Percentiles rank a stretch among this genome's conserved stretches.
phyloP scores from a whole-genome alignment of 306 rosid genomes.

The Styphnolobium japonicum region DNA sequence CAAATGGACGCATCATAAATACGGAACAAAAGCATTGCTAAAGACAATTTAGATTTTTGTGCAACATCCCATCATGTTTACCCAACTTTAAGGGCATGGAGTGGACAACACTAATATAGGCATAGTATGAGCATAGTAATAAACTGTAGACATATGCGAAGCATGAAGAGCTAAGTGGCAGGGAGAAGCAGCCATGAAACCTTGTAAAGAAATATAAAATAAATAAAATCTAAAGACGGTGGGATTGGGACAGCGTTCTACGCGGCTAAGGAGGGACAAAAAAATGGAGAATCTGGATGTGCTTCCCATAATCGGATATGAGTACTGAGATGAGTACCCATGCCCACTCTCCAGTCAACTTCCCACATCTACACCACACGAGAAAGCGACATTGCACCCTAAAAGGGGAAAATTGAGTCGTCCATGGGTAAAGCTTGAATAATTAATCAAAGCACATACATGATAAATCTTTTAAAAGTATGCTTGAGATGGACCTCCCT shows the following conservation, averaged over 20 bases:
- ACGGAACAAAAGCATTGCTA: background rate
- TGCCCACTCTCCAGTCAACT: background rate
- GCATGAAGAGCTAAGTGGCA: background rate
- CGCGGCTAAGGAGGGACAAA: background rate
- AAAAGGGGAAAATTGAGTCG: background rate
- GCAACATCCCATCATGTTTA: background rate
- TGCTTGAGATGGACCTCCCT: too few species aligned
- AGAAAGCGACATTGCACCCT: background rate
- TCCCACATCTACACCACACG: background rate
- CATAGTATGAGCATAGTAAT: background rate
- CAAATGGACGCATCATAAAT: background rate
- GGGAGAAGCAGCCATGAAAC: background rate
- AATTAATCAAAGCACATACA: background rate
- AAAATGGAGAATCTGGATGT: background rate
- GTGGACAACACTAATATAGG: background rate
- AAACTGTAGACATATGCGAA: background rate
- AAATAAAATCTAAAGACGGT: background rate
- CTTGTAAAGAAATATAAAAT: background rate
- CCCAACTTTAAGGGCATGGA: background rate
- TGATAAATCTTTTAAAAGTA: background rate
- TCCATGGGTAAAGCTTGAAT: background rate
- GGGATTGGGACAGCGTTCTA: background rate
- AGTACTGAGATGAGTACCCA: background rate
- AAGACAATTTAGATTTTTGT: background rate
- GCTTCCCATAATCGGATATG: background rate